phyloP scores from a whole-genome alignment of 352 stramenopile species.

The Phytopythium cucurbitacearum region DNA sequence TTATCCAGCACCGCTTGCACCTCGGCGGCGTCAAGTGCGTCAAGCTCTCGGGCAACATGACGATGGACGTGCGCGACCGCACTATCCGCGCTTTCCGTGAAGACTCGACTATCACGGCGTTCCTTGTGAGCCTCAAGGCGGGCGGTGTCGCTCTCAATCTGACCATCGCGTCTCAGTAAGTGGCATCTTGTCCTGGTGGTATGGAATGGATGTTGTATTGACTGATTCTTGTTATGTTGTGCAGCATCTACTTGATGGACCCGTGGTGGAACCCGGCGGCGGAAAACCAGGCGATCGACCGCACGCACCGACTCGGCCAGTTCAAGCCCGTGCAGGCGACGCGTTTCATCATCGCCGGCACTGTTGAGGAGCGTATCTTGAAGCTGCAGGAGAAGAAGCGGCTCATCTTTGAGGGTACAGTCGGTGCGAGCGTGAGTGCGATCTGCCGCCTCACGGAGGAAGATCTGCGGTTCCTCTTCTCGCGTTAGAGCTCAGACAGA shows the following conservation, averaged over 20 bases:
- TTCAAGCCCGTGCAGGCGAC: slow-evolving; percentile 96
- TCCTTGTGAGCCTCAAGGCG: slow-evolving; percentile 98
- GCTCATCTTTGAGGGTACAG: slow-evolving; percentile 99
- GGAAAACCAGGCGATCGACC: slow-evolving; percentile 94
- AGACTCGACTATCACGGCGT: slow-evolving; percentile 91
- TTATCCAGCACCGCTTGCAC: slow-evolving; percentile 95
- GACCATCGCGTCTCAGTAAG: slow-evolving; percentile 93
- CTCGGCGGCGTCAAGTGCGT: slow-evolving; percentile 85
- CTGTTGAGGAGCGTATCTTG: slow-evolving; percentile 97
- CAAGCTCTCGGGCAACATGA: slow-evolving; percentile 91
- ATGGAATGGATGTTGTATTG: not conserved
- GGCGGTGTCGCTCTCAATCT: slow-evolving; percentile 98
- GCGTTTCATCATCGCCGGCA: slow-evolving; percentile 97
- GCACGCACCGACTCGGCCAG: slow-evolving; percentile 97
- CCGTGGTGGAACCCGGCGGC: slow-evolving; percentile 99
- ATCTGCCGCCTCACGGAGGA: slow-evolving; percentile 92
- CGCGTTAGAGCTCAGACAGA: slow-evolving; percentile 11
- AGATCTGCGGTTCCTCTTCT: slow-evolving; percentile 93
- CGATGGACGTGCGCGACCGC: slow-evolving; percentile 77
- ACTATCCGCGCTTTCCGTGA: slow-evolving; percentile 83
- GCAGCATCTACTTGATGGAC: slow-evolving; percentile 95
- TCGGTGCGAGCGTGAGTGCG: slow-evolving; percentile 89
- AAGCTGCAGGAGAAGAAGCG: slow-evolving; percentile 93
- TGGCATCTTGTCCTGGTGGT: slow-evolving; percentile 5
- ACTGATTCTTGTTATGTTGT: slow-evolving; percentile 9